Percentiles rank a stretch among this genome's conserved stretches.
These are phyloP conservation scores for Amesomyces nigricolor DNA, from an alignment of 2,329 filamentous ascomycete genomes.

Conservation along the genomic window DNA sequence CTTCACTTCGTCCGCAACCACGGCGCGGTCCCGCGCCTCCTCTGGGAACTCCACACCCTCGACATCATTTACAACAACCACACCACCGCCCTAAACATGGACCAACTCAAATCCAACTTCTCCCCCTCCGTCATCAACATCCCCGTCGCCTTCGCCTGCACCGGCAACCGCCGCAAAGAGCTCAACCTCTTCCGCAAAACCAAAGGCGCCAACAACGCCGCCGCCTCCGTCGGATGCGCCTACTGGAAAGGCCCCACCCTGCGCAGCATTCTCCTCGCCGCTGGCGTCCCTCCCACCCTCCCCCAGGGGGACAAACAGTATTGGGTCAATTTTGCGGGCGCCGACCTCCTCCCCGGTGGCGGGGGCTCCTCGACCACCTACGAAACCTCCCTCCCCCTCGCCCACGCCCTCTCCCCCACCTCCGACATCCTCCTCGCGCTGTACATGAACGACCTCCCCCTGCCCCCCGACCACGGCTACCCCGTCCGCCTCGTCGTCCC, in stretches of 20 bases:
- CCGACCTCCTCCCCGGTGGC: constrained; percentile 42
- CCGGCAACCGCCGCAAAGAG: constrained; percentile 47
- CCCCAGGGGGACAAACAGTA: constrained; percentile 20
- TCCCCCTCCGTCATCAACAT: constrained; percentile 38
- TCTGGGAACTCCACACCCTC: constrained; percentile 45
- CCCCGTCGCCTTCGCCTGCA: constrained; percentile 43
- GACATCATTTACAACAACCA: constrained; percentile 38
- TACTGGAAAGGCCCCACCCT: constrained; percentile 46
- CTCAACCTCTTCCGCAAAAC: constrained; percentile 45
- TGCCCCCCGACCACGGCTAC: constrained; percentile 43
- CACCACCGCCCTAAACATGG: constrained; percentile 37
- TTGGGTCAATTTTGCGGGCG: constrained; percentile 47
- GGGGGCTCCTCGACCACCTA: constrained; percentile 31
- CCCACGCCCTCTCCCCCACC: constrained; percentile 41
- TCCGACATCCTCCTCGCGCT: constrained; percentile 47
- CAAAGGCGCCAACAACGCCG: constrained; percentile 44
- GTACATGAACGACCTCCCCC: constrained; percentile 40
- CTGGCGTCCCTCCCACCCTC: constrained; percentile 31
- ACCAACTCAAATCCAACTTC: constrained; percentile 39
- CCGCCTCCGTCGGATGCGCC: constrained; percentile 42
- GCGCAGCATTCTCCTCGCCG: constrained; percentile 39
- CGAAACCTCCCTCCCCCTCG: constrained; percentile 42
- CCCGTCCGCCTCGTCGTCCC: constrained; percentile 38
- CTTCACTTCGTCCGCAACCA: constrained; percentile 51
- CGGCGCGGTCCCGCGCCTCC: constrained; percentile 44